A percentile compares a stretch with the other conserved stretches of the same genome.
Evolutionary conservation across 2,329 filamentous ascomycete species (phyloP).

Genomic region (Lachnellula subtilissima): DNA sequence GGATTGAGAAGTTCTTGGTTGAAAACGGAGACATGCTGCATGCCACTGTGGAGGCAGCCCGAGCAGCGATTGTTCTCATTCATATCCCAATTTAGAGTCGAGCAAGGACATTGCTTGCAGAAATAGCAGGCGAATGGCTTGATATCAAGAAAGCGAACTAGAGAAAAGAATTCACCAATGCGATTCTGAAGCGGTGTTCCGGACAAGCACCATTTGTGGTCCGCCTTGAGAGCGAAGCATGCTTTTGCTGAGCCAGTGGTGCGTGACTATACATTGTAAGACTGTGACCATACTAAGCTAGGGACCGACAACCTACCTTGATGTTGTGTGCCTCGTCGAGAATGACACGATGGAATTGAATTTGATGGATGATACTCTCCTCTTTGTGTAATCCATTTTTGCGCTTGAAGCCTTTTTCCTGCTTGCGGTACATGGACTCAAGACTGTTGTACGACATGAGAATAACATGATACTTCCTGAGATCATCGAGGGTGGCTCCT

Average conservation of each 20-base stretch:
- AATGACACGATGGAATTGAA: slow-evolving; percentile 85
- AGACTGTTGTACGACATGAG: slow-evolving; percentile 95
- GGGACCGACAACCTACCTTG: slow-evolving; percentile 50
- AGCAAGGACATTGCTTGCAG: slow-evolving; percentile 81
- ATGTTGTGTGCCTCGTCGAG: slow-evolving; percentile 96
- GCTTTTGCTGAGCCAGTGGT: slow-evolving; percentile 90
- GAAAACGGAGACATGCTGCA: slow-evolving; percentile 70
- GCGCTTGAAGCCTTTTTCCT: slow-evolving; percentile 83
- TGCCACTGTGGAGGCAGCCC: slow-evolving; percentile 55
- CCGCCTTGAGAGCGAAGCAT: slow-evolving; percentile 83
- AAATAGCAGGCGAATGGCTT: slow-evolving; percentile 89
- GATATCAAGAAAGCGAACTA: slow-evolving; percentile 86
- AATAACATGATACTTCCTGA: slow-evolving; percentile 84
- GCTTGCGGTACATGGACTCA: slow-evolving; percentile 87
- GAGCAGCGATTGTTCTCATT: slow-evolving; percentile 66
- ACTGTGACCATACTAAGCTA: slow-evolving; percentile 12
- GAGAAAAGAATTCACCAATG: slow-evolving; percentile 94
- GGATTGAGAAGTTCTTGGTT: slow-evolving; percentile 94
- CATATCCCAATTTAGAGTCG: slow-evolving; percentile 78
- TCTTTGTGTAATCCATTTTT: slow-evolving; percentile 78
- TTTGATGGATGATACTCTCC: slow-evolving; percentile 72
- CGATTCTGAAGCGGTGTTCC: slow-evolving; percentile 95
- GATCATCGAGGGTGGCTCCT: slow-evolving; percentile 64
- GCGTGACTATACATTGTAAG: slow-evolving; percentile 49
- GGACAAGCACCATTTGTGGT: slow-evolving; percentile 92